Evolutionary conservation across 2,329 filamentous ascomycete genomes (phyloP).

Genomic region (Penicillium sp.): DNA sequence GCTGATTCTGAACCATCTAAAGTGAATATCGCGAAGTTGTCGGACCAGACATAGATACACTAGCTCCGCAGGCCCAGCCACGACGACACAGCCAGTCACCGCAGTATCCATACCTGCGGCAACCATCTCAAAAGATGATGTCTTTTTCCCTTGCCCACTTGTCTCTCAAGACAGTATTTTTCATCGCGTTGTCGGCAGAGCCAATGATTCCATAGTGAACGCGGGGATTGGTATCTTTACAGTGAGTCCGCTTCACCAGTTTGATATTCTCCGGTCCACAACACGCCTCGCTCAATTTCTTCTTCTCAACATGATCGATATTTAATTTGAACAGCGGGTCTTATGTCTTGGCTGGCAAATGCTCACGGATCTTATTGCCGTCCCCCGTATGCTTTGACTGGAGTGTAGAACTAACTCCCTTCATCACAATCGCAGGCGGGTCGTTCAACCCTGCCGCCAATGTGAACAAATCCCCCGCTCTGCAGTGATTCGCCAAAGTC

Average conservation of each 20-base stretch:
- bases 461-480: background rate
- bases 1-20: too few species aligned
- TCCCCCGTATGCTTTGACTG: background rate
- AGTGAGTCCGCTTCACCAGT: background rate
- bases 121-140: background rate
- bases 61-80: too few species aligned
- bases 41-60: too few species aligned
- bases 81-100: too few species aligned
- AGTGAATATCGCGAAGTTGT: too few species aligned
- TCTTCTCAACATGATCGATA: background rate
- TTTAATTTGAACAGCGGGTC: background rate
- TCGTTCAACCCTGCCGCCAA: background rate
- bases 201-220: constrained; percentile 1
- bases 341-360: background rate
- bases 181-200: background rate
- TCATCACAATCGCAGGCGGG: background rate
- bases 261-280: background rate
- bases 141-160: background rate
- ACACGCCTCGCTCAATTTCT: background rate
- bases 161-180: background rate
- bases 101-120: too few species aligned
- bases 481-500: background rate
- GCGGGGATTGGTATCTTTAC: background rate
- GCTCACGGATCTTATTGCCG: background rate
- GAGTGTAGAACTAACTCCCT: background rate